Conservation (phyloP, 2,329 filamentous ascomycete genomes). For the Stromatinia cepivora region DNA sequence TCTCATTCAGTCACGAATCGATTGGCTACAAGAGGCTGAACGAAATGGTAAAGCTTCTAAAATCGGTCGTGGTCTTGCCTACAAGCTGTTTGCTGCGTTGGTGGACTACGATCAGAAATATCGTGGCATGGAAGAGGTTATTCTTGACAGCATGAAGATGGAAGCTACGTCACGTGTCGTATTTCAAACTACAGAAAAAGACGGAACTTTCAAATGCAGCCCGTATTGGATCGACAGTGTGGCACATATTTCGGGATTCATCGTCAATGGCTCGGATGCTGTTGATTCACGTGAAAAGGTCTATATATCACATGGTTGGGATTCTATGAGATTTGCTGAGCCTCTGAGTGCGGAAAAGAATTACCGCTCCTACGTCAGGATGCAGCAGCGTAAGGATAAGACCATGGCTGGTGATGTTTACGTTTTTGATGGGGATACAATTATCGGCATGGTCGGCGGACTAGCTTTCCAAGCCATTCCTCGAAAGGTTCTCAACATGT, state of each 20-base stretch:
- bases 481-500: constrained; percentile 23
- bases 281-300: constrained; percentile 56
- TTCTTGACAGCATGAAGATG: constrained; percentile 51
- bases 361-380: constrained; percentile 58
- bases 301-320: constrained; percentile 61
- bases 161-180: constrained; percentile 48
- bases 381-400: constrained; percentile 40
- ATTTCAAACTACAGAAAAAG: constrained; percentile 50
- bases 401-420: constrained; percentile 48
- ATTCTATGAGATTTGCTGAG: constrained; percentile 51
- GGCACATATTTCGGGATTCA: constrained; percentile 61
- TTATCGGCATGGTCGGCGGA: constrained; percentile 44
- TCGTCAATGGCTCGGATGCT: constrained; percentile 51
- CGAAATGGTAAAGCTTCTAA: constrained; percentile 58
- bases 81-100: constrained; percentile 65
- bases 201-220: constrained; percentile 55
- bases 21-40: constrained; percentile 23
- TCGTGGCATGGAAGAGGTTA: constrained; percentile 59
- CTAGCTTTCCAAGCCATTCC: constrained; percentile 43
- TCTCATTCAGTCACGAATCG: constrained; percentile 22
- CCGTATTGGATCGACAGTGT: constrained; percentile 61
- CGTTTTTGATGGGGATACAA: constrained; percentile 40
- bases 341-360: constrained; percentile 47
- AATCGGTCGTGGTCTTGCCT: constrained; percentile 65
- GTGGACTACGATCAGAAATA: constrained; percentile 58